phyloP scores from a whole-genome alignment of 148 eudicot genomes.

The Spergularia bocconei region DNA sequence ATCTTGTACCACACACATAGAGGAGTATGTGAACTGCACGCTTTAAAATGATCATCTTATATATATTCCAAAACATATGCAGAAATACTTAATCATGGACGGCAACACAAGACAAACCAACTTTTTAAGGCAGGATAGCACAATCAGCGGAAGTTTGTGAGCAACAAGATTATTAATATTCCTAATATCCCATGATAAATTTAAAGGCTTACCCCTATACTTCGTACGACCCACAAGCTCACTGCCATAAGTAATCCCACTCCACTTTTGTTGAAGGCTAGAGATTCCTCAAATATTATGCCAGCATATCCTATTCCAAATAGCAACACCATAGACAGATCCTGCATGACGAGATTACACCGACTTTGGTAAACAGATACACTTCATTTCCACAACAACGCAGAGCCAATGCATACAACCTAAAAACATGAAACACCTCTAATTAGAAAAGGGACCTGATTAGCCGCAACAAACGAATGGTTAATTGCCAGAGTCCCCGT shows the following conservation, averaged over 20 bases:
- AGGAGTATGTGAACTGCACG: not conserved
- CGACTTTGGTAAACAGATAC: conserved; percentile 1
- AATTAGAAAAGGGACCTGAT: conserved; percentile 55
- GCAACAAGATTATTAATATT: not conserved
- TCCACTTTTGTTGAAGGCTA: conserved; percentile 98
- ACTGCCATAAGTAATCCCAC: conserved; percentile 96
- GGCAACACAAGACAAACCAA: not conserved
- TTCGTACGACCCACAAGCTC: conserved; percentile 84
- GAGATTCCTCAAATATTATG: conserved; percentile 91
- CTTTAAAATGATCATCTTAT: not conserved
- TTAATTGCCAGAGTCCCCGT: conserved; percentile 79
- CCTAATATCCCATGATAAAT: not conserved
- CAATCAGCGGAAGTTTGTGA: not conserved
- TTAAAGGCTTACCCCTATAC: conserved; percentile 70
- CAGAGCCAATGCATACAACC: conserved; percentile 7
- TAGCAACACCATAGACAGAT: conserved; percentile 84
- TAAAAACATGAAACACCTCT: conserved; percentile 11
- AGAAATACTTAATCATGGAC: not conserved
- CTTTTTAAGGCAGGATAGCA: not conserved
- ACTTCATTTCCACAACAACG: not conserved
- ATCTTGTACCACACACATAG: not conserved
- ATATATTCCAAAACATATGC: not conserved
- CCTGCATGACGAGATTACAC: conserved; percentile 43
- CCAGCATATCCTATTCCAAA: conserved; percentile 92
- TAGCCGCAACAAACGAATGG: conserved; percentile 93